A percentile compares a stretch with the other conserved stretches of the same genome.
Evolutionary conservation across 305 asterid genomes (phyloP).

Genomic region (Ajuga reptans): DNA sequence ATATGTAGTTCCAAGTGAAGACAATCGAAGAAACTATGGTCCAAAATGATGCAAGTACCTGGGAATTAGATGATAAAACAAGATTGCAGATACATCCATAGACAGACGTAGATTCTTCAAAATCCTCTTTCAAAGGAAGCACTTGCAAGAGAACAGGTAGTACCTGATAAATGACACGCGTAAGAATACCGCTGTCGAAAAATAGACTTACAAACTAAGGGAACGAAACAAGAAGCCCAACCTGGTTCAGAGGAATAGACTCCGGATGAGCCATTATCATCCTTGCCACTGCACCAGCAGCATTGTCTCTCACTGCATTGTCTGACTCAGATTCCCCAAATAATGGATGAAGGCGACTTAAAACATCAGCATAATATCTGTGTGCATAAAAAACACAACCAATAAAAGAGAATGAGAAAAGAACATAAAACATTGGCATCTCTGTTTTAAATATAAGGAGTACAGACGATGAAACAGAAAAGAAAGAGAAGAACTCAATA

Average conservation of each 20-base stretch:
- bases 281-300: conserved; percentile 99
- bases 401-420: conserved; percentile 8
- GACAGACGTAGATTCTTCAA: conserved; percentile 73
- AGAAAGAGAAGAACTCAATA: background rate
- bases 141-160: conserved; percentile 83
- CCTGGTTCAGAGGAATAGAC: conserved; percentile 81
- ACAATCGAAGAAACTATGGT: conserved; percentile 13
- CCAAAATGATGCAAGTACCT: conserved; percentile 38
- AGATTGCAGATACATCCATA: conserved; percentile 83
- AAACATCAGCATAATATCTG: conserved; percentile 63
- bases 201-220: conserved; percentile 9
- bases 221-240: conserved; percentile 23
- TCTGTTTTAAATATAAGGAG: conserved; percentile 39
- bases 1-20: background rate
- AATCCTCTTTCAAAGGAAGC: conserved; percentile 94
- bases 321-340: conserved; percentile 91
- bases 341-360: conserved; percentile 70
- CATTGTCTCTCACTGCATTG: conserved; percentile 94
- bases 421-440: conserved; percentile 42
- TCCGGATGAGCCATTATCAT: conserved; percentile 89
- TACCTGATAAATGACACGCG: conserved; percentile 44
- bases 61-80: conserved; percentile 80
- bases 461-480: conserved; percentile 5
- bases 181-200: conserved; percentile 9
- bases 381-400: conserved; percentile 32